These are phyloP conservation scores for Euphorbia celastroides DNA, from an alignment of 441 rosid species.

Conservation along the genomic window DNA sequence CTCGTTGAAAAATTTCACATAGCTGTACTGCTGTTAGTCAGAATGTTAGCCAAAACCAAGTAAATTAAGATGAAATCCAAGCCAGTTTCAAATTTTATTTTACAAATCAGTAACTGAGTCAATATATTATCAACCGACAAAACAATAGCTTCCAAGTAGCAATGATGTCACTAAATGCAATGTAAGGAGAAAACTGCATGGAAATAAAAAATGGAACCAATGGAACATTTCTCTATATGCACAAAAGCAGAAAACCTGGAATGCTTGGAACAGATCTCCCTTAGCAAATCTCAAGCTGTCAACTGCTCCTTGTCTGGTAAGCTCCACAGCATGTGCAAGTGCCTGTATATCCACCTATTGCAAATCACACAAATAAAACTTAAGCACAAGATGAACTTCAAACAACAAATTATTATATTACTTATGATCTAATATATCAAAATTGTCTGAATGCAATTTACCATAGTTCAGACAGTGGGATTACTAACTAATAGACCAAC, in stretches of 20 bases:
- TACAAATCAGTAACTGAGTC: not conserved
- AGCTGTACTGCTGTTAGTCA: not conserved
- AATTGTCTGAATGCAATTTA: not conserved
- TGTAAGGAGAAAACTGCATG: not conserved
- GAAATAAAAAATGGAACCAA: not conserved
- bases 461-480: constrained; percentile 10
- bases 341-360: constrained; percentile 91
- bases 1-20: not conserved
- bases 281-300: constrained; percentile 91
- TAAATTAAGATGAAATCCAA: not conserved
- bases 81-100: not conserved
- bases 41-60: not conserved
- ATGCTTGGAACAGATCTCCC: constrained; percentile 89
- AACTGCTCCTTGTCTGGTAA: constrained; percentile 93
- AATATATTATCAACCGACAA: not conserved
- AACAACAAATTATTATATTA: not conserved
- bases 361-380: not conserved
- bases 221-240: not conserved
- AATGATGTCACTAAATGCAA: not conserved
- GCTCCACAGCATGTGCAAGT: constrained; percentile 94
- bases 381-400: not conserved
- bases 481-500: not conserved
- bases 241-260: constrained; percentile 44
- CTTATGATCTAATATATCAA: not conserved
- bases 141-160: not conserved